These are phyloP conservation scores for Fusarium xyrophilum DNA, from an alignment of 2,329 filamentous ascomycete species.

Conservation along the genomic window DNA sequence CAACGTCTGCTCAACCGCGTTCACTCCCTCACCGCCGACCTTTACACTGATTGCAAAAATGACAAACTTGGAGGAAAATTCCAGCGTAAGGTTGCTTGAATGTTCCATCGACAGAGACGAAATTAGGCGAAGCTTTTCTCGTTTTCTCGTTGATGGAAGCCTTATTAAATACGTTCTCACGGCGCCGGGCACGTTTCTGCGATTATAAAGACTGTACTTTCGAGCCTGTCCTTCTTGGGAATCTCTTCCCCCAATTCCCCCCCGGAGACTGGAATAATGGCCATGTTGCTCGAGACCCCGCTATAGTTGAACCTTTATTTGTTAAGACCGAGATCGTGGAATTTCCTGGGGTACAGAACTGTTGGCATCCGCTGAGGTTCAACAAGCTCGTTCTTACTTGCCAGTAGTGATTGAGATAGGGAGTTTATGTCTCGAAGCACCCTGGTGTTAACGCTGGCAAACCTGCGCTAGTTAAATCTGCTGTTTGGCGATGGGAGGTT, in stretches of 20 bases:
- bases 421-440: constrained; percentile 38
- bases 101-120: constrained; percentile 38
- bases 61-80: background rate
- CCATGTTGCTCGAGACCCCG: constrained; percentile 24
- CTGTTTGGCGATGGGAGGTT: constrained; percentile 42
- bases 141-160: constrained; percentile 38
- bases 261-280: constrained; percentile 38
- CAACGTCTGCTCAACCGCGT: background rate
- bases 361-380: constrained; percentile 36
- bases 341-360: constrained; percentile 27
- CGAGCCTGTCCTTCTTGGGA: constrained; percentile 36
- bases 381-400: constrained; percentile 39
- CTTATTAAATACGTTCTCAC: constrained; percentile 40
- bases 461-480: constrained; percentile 41
- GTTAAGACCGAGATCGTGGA: constrained; percentile 28
- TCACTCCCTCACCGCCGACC: background rate
- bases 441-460: constrained; percentile 21
- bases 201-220: constrained; percentile 39
- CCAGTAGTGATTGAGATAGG: constrained; percentile 33
- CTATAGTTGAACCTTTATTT: constrained; percentile 31
- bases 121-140: constrained; percentile 38
- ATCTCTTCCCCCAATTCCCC: constrained; percentile 41
- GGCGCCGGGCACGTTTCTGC: constrained; percentile 35
- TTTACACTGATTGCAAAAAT: background rate
- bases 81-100: constrained; percentile 39